These are phyloP conservation scores for Alopecurus myosuroides DNA, from an alignment of 176 grass and related monocot genomes.

Conservation along the genomic window DNA sequence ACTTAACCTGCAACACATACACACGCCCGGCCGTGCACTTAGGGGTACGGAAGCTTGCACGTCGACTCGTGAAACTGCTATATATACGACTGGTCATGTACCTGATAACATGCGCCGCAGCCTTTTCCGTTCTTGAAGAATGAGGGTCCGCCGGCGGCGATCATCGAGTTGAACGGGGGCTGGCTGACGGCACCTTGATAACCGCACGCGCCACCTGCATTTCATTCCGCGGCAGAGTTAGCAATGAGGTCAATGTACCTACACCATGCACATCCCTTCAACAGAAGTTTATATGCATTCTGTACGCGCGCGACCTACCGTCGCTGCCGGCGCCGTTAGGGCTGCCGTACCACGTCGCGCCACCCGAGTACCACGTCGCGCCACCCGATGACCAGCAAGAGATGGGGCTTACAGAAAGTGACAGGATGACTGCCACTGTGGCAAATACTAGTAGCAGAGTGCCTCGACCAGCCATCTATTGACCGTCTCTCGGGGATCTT, in stretches of 20 bases:
- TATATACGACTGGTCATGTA: neutral
- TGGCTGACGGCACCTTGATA: slow-evolving; percentile 48
- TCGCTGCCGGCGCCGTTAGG: slow-evolving; percentile 64
- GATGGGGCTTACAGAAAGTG: slow-evolving; percentile 3
- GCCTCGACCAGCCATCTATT: slow-evolving; percentile 11
- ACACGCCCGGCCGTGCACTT: neutral
- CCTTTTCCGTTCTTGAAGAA: slow-evolving; percentile 70
- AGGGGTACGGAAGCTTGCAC: neutral
- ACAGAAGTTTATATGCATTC: too few species aligned
- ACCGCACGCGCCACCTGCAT: slow-evolving; percentile 69
- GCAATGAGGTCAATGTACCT: too few species aligned
- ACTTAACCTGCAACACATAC: slow-evolving; percentile 38
- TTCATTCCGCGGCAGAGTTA: neutral
- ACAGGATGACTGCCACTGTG: neutral
- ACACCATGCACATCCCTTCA: too few species aligned
- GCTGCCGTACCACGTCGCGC: slow-evolving; percentile 86
- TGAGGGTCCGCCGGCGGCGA: slow-evolving; percentile 50
- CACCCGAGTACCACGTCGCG: slow-evolving; percentile 50
- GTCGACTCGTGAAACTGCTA: neutral
- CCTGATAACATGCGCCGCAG: slow-evolving; percentile 82
- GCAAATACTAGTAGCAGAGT: neutral
- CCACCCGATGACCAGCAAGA: slow-evolving; percentile 43
- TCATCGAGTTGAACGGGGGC: slow-evolving; percentile 54
- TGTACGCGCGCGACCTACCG: slow-evolving; percentile 7
- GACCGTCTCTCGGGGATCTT: neutral